Evolutionary conservation across 768 basidiomycete species (phyloP), one percentile per base, ranked within the genome.

Genomic region (Phanerodontia chrysosporium): DNA sequence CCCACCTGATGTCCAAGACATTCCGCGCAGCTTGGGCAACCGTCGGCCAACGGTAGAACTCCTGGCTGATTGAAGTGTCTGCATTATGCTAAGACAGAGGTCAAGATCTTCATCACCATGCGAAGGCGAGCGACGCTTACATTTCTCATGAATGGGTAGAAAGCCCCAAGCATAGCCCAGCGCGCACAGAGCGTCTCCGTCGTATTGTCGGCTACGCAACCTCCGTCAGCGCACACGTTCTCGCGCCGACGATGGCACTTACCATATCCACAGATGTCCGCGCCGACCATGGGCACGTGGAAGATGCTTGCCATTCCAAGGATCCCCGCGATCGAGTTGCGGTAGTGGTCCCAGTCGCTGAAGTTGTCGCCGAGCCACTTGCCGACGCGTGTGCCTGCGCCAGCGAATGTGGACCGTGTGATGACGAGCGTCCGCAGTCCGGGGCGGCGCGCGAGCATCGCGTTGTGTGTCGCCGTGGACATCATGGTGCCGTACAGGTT

Each of bases 81-180:
- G 60, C 61, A 58, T 87, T 86, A 65, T 87, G 84, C 83, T 85
- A 29, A 24, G 42, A 13, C 32, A 58, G 36, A 14, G 25, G 28
- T 57, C 27, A 16, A 21, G 48, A 18, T 42, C 29, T 57, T 61
- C 57, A 71, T 35, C 7, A 35, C 32, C 6, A 13, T 7, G 6
- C 13, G 32, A 14, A 24, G 21, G 49, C 2, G 29, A 36, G 45
- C 36, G 14, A 6, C 27, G 70, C 83, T 69, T 58, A 86, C 85
- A 66, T 91, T 88, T 9, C 90, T 76, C 83, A 85, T 89, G 76
- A 91, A 91, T 0, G 89, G 88, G 69, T 85, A 84, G 72, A 90
- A 91, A 0, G 86, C 89, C 1, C 87, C 86, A 2, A 91, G 75
- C 75, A 79, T 86, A 14, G 86, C 88, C 89, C 90, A 91, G 36